Evolutionary conservation across 139 green algal genomes (phyloP), one percentile per base, ranked within the genome.

Genomic region (Marvania coccoides): DNA sequence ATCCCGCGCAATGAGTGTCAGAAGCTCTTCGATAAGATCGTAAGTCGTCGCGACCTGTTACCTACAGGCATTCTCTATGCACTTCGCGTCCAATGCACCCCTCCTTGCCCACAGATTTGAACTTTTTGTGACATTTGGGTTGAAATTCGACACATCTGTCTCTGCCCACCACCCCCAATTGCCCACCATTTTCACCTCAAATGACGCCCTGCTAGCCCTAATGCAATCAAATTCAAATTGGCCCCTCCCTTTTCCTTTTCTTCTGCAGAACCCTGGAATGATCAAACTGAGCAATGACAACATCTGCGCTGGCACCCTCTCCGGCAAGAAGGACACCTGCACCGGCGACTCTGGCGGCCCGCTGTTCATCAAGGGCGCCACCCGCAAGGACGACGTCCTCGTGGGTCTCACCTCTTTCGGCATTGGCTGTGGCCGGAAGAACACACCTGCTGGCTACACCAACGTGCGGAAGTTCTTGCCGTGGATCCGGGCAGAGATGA

Each of bases 381-480:
- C 19, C 35, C 9, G 26, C 5, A 54, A n/a, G 26, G 59, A 66
- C 40, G 59, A 66, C 56, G 59, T 66, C 12, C 23, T 66, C 19
- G 38, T 47, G 28, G 59, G 59, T 23, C 38, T 66, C 6, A 66
- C 59, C 13, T 66, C 59, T 33, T 66, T 66, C 39, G 59, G 59
- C 13, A 26, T 58, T 15, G 59, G 59, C 10, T 66, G 59, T 56
- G 59, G 42, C 33, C 23, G 57, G 33, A 64, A 64, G 10, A 64
- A 64, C 33, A 38, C 33, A 55, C 57, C 57, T 29, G 57, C 23
- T 8, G 57, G 57, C 9, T 64, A 64, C 26, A 56, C 57, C 6
- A 64, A 64, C 48, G 23, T 64, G 26, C 24, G 12, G 26, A 58
- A 64, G 48, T 64, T 33, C 24, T 2, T 33, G 29, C 23, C 23